A percentile compares a stretch with the other conserved stretches of the same genome.
Evolutionary conservation across 176 grass and related monocot genomes (phyloP).

Genomic region (Cocos nucifera): DNA sequence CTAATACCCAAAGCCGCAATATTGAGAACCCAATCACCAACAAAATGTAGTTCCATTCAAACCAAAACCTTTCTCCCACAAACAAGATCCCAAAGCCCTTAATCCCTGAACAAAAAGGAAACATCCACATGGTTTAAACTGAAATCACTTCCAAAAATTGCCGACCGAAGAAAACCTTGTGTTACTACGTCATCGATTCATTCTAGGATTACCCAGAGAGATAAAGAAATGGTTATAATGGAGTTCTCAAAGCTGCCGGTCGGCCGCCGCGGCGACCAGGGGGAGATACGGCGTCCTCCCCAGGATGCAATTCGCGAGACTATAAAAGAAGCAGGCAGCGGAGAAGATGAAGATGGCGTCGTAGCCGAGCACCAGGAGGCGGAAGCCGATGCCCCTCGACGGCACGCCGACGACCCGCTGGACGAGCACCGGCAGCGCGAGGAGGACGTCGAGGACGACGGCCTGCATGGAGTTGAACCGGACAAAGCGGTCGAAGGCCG

Average conservation of each 20-base stretch:
- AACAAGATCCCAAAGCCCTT: too few species aligned
- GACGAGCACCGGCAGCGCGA: conserved; percentile 12
- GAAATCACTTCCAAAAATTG: too few species aligned
- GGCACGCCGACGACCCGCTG: conserved; percentile 24
- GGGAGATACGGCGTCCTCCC: conserved; percentile 33
- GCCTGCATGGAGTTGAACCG: conserved; percentile 22
- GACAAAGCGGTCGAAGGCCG: conserved; percentile 6
- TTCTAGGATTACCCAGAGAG: too few species aligned
- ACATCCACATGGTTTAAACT: too few species aligned
- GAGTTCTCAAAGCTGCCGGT: conserved; percentile 22
- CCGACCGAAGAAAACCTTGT: too few species aligned
- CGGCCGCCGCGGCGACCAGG: conserved; percentile 13
- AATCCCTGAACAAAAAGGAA: too few species aligned
- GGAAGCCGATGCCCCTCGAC: neutral
- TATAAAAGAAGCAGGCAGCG: conserved; percentile 22
- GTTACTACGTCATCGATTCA: too few species aligned
- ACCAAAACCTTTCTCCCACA: too few species aligned
- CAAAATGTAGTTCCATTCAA: too few species aligned
- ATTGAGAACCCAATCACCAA: too few species aligned
- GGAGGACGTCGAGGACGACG: conserved; percentile 20
- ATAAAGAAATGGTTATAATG: too few species aligned
- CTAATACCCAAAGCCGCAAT: too few species aligned
- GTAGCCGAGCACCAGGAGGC: conserved; percentile 13
- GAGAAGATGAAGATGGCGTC: conserved; percentile 20
- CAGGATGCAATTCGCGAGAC: conserved; percentile 18